Percentiles rank a stretch among this genome's conserved stretches.
These are phyloP conservation scores for Dimargaris cristalligena DNA, from an alignment of 192 early-diverging fungal genomes.

Conservation along the genomic window DNA sequence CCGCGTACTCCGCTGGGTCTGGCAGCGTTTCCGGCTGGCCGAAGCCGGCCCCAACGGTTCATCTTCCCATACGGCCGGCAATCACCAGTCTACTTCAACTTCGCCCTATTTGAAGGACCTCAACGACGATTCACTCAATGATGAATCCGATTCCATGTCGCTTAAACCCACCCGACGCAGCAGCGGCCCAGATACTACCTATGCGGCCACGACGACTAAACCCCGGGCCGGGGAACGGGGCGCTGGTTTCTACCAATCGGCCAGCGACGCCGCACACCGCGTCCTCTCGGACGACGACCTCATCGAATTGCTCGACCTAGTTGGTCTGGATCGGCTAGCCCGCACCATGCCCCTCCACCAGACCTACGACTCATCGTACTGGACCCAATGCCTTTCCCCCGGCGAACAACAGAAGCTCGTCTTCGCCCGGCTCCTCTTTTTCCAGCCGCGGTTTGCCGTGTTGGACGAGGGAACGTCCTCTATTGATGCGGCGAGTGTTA, in stretches of 20 bases:
- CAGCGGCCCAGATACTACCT: background rate
- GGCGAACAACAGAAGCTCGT: slow-evolving; percentile 61
- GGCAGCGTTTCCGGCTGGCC: background rate
- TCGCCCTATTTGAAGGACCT: too few relatives aligned
- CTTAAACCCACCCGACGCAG: too few relatives aligned
- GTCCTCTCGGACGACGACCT: background rate
- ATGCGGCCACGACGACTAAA: background rate
- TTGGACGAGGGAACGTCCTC: slow-evolving; percentile 55
- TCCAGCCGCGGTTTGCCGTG: slow-evolving; percentile 55
- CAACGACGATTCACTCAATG: too few relatives aligned
- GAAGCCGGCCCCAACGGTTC: too few relatives aligned
- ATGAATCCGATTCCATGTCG: background rate
- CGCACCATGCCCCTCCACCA: slow-evolving; percentile 14
- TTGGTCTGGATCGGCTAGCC: slow-evolving; percentile 8
- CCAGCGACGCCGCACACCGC: background rate
- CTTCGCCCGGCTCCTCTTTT: slow-evolving; percentile 48
- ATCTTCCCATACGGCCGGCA: background rate
- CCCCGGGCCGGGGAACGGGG: background rate
- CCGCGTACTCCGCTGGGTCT: background rate
- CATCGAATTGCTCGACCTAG: background rate
- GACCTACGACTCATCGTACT: slow-evolving; percentile 27
- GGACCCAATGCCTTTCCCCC: slow-evolving; percentile 53
- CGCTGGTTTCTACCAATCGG: background rate
- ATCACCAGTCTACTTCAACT: too few relatives aligned
- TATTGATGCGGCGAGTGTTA: slow-evolving; percentile 35